Evolutionary conservation across 2,329 filamentous ascomycete genomes (phyloP).

Genomic region (Sordariomycetes sp.): DNA sequence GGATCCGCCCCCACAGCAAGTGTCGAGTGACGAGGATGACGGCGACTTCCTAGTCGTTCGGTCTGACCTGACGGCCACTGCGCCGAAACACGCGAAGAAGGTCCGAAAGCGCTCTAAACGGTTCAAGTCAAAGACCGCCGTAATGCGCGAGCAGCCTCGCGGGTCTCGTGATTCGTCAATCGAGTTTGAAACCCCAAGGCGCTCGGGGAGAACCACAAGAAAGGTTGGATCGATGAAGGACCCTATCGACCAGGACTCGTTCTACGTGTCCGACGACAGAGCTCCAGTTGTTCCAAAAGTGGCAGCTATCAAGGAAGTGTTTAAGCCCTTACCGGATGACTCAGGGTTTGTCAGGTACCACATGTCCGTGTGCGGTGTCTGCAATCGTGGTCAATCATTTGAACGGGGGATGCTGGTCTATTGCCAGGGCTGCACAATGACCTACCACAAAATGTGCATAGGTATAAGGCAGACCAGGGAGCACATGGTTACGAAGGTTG

Average conservation of each 20-base stretch:
- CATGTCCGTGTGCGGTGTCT: conserved; percentile 58
- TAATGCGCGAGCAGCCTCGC: neutral
- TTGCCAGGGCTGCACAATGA: conserved; percentile 80
- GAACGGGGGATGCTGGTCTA: conserved; percentile 61
- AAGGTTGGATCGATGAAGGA: conserved; percentile 34
- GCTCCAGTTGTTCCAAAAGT: conserved; percentile 34
- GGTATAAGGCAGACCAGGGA: conserved; percentile 61
- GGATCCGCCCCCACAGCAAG: conserved; percentile 10
- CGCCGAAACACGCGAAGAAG: neutral
- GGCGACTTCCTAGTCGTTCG: conserved; percentile 20
- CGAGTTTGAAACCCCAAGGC: conserved; percentile 36
- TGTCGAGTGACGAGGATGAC: conserved; percentile 18
- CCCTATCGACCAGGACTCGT: conserved; percentile 44
- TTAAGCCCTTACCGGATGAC: conserved; percentile 45
- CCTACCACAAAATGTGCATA: conserved; percentile 75
- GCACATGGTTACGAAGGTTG: conserved; percentile 83
- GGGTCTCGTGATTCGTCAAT: conserved; percentile 27
- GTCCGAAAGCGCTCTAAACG: neutral
- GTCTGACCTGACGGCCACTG: conserved; percentile 17
- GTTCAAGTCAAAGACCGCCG: neutral
- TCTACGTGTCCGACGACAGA: conserved; percentile 34
- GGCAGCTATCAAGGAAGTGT: conserved; percentile 59
- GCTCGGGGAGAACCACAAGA: conserved; percentile 32
- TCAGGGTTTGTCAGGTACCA: conserved; percentile 61
- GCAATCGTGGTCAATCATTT: conserved; percentile 36